Base-by-base conservation (phyloP, 1,284 basidiomycete genomes). In the Pseudozyma flocculosa region DNA sequence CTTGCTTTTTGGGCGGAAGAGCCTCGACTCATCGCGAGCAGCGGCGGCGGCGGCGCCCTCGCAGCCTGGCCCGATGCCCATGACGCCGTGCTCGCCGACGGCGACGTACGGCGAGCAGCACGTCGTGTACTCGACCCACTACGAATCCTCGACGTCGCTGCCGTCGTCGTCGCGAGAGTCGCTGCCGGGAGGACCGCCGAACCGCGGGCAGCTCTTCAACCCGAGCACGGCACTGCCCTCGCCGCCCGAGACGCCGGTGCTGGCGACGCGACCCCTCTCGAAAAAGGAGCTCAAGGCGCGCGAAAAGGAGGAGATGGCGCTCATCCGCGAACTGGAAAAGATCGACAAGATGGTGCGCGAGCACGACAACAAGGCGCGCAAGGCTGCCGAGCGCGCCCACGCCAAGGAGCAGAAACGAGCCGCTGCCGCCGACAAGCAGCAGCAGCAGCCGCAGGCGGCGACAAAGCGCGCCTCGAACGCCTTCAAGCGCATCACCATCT, bases 241-340 rank as follows among this genome's bases (percentile, higher is more conserved):
- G 4, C 55, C 54, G 1, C 54, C 60, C 2, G 36, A 50, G 18
- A 56, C 57, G 17, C 53, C 59, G 2, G 48, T 46, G 13, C 47
- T 48, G 5, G 45, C 50, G 0, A 29, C 44, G 2, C 40, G 23
- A 1, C 4, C 41, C 0, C 40, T 54, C 15, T 50, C 40, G 22
- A 70, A 68, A 39, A 72, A 72, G 37, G 48, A 72, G 55, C 38
- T 54, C 40, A 70, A 67, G 47, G 48, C 51, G 14, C 51, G 51
- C n/a, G 54, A 50, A 10, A 72, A 72, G 36, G 56, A 70, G 42
- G 70, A 72, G 34, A 36, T 54, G 15, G 57, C 61, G 1, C 54
- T 72, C 11, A 68, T 70, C 41, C 61, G 63, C 32, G 56, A 72
- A 26, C 45, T 68, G 19, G 61, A 65, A 29, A 46, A 48, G 2